Conservation (phyloP, 2,329 filamentous ascomycete species). For the Diaporthe caulivora region DNA sequence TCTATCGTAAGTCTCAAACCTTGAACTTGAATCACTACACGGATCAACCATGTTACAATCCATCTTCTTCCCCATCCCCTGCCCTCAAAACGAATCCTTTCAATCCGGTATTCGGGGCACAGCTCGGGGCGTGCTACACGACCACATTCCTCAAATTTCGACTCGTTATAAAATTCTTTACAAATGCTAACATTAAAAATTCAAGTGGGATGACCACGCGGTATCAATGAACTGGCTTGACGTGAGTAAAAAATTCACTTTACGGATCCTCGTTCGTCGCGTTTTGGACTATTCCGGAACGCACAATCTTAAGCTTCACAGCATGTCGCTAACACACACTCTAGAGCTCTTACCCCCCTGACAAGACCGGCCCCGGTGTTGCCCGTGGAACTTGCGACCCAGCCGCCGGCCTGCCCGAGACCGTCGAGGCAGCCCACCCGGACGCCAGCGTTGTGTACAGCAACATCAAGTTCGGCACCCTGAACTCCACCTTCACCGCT, state of each 20-base stretch:
- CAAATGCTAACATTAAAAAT: background rate
- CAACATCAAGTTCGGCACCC: conserved; percentile 62
- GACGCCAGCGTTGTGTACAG: conserved; percentile 60
- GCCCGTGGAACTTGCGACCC: conserved; percentile 62
- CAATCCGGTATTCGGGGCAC: background rate
- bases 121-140: background rate
- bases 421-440: conserved; percentile 56
- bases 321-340: too few species aligned
- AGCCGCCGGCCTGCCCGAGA: conserved; percentile 57
- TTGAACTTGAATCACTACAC: background rate
- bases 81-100: background rate
- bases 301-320: too few species aligned
- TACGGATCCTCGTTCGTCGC: too few species aligned
- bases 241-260: conserved; percentile 32
- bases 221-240: conserved; percentile 75
- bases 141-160: background rate
- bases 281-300: too few species aligned
- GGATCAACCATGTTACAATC: background rate
- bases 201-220: conserved; percentile 39
- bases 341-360: conserved; percentile 61
- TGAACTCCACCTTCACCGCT: conserved; percentile 58
- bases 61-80: background rate
- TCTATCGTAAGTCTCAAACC: conserved; percentile 39
- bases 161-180: background rate
- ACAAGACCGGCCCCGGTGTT: conserved; percentile 55